These are phyloP conservation scores for Pseudogymnoascus sp. DNA, from an alignment of 2,329 filamentous ascomycete species.

Conservation along the genomic window DNA sequence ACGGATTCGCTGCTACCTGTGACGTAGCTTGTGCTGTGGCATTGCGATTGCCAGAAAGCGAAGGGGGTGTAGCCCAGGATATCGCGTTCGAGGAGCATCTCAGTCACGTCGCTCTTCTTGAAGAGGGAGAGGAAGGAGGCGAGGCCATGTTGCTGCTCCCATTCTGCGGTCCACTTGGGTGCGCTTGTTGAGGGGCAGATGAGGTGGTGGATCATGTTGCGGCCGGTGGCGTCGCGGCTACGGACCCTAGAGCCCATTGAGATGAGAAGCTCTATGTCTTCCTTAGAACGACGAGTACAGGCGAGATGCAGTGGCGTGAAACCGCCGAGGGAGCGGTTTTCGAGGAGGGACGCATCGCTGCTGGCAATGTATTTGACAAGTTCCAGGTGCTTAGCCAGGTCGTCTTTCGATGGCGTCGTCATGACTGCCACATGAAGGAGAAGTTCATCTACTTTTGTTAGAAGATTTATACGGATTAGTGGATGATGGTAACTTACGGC, in stretches of 20 bases:
- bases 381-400: slow-evolving; percentile 33
- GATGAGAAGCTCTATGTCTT: slow-evolving; percentile 54
- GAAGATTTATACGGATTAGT: slow-evolving; percentile 6
- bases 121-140: slow-evolving; percentile 48
- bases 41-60: slow-evolving; percentile 60
- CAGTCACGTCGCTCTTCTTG: slow-evolving; percentile 45
- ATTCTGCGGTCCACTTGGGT: neutral
- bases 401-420: slow-evolving; percentile 21
- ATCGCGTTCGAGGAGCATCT: slow-evolving; percentile 52
- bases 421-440: slow-evolving; percentile 59
- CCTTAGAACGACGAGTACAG: slow-evolving; percentile 44
- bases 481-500: slow-evolving; percentile 40
- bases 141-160: slow-evolving; percentile 28
- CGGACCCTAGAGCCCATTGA: slow-evolving; percentile 62
- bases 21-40: slow-evolving; percentile 9
- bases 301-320: slow-evolving; percentile 64
- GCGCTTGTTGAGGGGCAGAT: slow-evolving; percentile 22
- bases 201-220: slow-evolving; percentile 62
- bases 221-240: slow-evolving; percentile 47
- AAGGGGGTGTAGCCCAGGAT: slow-evolving; percentile 42
- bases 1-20: neutral
- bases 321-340: slow-evolving; percentile 49
- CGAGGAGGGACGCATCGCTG: slow-evolving; percentile 51
- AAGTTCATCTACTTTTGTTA: slow-evolving; percentile 42
- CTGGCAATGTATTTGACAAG: slow-evolving; percentile 60